Evolutionary conservation across 371 early-diverging fungal genomes (phyloP).

Genomic region (Mucor plumbeus): DNA sequence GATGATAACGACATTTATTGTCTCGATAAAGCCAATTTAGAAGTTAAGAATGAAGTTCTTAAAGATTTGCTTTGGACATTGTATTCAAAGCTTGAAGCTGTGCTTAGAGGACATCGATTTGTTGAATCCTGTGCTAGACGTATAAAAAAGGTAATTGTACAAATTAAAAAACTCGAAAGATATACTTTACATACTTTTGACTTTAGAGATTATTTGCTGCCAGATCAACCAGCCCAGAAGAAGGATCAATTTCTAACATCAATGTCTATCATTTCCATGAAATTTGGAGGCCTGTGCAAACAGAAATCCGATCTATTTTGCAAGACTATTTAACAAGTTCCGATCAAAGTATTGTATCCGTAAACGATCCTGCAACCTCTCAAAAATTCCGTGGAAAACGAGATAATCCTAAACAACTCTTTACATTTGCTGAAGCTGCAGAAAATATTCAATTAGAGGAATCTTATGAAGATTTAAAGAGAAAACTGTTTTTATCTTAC

Average conservation of each 20-base stretch:
- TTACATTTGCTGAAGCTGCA: conserved; percentile 49
- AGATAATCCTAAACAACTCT: conserved; percentile 45
- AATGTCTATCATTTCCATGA: conserved; percentile 60
- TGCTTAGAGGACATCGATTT: conserved; percentile 83
- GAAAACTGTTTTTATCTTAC: conserved; percentile 33
- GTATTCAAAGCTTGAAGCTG: conserved; percentile 83
- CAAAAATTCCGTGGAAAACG: conserved; percentile 32
- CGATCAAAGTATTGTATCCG: conserved; percentile 47
- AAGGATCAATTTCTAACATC: conserved; percentile 34
- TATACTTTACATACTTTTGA: too few relatives aligned
- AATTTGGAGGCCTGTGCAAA: conserved; percentile 72
- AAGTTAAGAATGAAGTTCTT: conserved; percentile 72
- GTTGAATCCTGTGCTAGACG: conserved; percentile 57
- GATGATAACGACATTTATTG: conserved; percentile 52
- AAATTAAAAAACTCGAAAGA: too few relatives aligned
- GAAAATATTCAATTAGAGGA: conserved; percentile 31
- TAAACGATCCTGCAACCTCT: conserved; percentile 19
- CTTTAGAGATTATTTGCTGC: conserved; percentile 29
- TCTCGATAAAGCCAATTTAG: conserved; percentile 53
- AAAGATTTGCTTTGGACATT: conserved; percentile 81
- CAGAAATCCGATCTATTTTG: conserved; percentile 73
- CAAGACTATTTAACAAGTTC: conserved; percentile 74
- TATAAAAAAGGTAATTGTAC: conserved; percentile 43
- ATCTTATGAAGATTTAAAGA: conserved; percentile 49
- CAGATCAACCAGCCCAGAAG: conserved; percentile 17